phyloP scores from a whole-genome alignment of 1,284 basidiomycete species.

The Ustilago esculenta region DNA sequence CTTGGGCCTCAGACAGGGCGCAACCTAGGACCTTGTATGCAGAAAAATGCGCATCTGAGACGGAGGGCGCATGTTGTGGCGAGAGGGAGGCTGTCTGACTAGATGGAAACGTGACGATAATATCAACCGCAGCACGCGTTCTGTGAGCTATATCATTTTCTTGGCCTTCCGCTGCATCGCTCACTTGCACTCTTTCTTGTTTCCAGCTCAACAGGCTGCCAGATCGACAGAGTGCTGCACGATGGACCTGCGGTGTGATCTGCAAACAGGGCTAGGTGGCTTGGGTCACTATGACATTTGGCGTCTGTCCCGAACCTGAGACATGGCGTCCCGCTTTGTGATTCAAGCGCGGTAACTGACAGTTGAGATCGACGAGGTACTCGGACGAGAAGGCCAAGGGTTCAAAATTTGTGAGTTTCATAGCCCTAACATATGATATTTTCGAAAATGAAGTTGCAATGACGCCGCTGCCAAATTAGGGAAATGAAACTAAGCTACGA shows the following conservation, averaged over 20 bases:
- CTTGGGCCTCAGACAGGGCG: too few relatives aligned
- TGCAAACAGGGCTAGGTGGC: neutral
- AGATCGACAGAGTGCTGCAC: too few relatives aligned
- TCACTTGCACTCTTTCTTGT: too few relatives aligned
- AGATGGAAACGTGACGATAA: neutral
- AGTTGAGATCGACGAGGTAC: conserved; percentile 1
- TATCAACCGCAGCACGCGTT: conserved; percentile 10
- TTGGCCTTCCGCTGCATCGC: neutral
- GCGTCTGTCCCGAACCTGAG: conserved; percentile 3
- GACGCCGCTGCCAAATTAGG: neutral
- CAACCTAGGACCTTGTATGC: neutral
- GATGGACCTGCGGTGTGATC: neutral
- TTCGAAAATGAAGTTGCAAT: too few relatives aligned
- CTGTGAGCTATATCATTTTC: conserved; percentile 41
- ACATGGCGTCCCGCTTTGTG: neutral
- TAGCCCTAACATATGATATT: too few relatives aligned
- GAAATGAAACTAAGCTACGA: too few relatives aligned
- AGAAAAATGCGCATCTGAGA: neutral
- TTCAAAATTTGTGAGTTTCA: too few relatives aligned
- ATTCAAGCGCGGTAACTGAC: conserved; percentile 2
- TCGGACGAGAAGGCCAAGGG: too few relatives aligned
- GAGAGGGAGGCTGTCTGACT: neutral
- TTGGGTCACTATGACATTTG: too few relatives aligned
- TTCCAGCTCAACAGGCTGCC: too few relatives aligned
- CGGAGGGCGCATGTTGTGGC: neutral